Evolutionary conservation across 2,329 filamentous ascomycete genomes (phyloP), one percentile per base, ranked within the genome.

Genomic region (Tolypocladium sp.): DNA sequence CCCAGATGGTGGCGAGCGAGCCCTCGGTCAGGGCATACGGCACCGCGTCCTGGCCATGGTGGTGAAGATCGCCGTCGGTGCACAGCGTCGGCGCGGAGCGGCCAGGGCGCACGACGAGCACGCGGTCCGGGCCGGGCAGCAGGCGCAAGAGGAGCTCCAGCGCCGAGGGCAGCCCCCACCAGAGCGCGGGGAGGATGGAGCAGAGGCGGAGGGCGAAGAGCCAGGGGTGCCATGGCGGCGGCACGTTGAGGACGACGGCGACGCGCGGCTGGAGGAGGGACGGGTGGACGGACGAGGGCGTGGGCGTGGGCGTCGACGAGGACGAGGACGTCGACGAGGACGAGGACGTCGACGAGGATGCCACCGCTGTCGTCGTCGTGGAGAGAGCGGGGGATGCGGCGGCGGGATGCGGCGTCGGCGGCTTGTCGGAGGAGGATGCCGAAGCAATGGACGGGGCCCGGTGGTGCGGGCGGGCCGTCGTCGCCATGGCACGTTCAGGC

Each of bases 181-280:
- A 89, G 54, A 85, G 77, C 57, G 87, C 86, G 20, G 90, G 89
- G 27, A 82, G 79, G 57, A 89, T 85, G 61, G 88, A 91, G 62
- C 89, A 75, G 30, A 88, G 83, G n/a, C 90, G 85, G 65, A 88
- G 86, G 62, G 87, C 77, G 63, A 91, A 84, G 58, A 93, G 80
- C 60, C 87, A 86, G 49, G 88, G 78, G 70, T 92, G 87, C 87
- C 89, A 93, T 62, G 79, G 80, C 62, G 80, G 79, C 58, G 88
- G 85, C 20, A 94, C 84, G 57, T 90, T 89, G 54, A 93, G 81
- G 38, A 91, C 82, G 66, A 92, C 88, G 63, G 90, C 90, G 59
- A 93, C 85, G 59, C 89, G 88, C 15, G 90, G 90, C 68, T 92
- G 89, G 51, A 91, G 79, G 57, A 87, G 76, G 20, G 82, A 73